Percentiles rank a stretch among this genome's conserved stretches.
Evolutionary conservation across 306 rosid genomes (phyloP).

Genomic region (Cucurbita maxima): DNA sequence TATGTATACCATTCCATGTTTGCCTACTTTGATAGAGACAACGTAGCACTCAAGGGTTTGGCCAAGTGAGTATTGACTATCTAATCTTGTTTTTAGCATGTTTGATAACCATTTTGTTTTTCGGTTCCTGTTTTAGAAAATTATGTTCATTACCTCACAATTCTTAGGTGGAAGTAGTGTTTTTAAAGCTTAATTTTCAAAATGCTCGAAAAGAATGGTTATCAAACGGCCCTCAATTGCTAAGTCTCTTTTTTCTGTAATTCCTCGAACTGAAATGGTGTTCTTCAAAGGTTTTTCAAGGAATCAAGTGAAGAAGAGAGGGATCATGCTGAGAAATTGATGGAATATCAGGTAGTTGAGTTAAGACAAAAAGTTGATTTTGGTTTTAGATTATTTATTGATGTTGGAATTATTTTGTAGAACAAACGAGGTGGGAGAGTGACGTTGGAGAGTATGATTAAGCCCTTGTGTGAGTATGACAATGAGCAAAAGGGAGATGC

Average conservation of each 20-base stretch:
- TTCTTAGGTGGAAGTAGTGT: too few relatives aligned
- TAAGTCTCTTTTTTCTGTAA: not conserved
- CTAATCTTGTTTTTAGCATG: too few relatives aligned
- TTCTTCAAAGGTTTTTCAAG: slow-evolving; percentile 50
- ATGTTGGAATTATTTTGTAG: slow-evolving; percentile 13
- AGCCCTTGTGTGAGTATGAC: slow-evolving; percentile 58
- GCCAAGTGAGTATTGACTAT: slow-evolving; percentile 35
- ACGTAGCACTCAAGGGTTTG: slow-evolving; percentile 82
- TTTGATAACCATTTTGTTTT: too few relatives aligned
- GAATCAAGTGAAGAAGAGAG: slow-evolving; percentile 93
- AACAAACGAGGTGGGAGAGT: slow-evolving; percentile 90
- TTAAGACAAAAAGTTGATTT: not conserved
- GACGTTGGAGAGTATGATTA: slow-evolving; percentile 50
- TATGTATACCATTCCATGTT: slow-evolving; percentile 82
- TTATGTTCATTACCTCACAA: too few relatives aligned
- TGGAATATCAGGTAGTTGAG: slow-evolving; percentile 70
- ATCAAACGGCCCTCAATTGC: not conserved
- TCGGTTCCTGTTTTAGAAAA: too few relatives aligned
- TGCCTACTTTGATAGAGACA: slow-evolving; percentile 95
- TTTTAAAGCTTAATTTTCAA: too few relatives aligned
- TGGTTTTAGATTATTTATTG: not conserved
- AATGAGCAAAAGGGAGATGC: slow-evolving; percentile 67
- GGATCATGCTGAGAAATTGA: slow-evolving; percentile 79
- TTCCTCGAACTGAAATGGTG: not conserved
- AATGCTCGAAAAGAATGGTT: too few relatives aligned